Conservation (phyloP, 352 stramenopile genomes). For the Globisporangium cystogenes region DNA sequence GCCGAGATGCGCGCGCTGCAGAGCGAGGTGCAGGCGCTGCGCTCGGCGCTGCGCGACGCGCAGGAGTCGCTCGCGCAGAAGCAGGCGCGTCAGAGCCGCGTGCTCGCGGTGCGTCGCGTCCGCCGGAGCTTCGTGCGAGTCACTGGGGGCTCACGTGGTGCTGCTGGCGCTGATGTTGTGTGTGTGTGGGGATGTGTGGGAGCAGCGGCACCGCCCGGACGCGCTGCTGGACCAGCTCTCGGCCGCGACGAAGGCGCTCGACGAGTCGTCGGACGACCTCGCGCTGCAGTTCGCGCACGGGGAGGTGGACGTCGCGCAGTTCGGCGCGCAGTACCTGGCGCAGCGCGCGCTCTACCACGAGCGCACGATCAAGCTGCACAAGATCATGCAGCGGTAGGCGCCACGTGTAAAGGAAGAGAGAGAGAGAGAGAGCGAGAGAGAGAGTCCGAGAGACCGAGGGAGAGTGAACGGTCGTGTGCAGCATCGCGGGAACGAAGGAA, state of each 20-base stretch:
- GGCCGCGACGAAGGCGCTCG: constrained; percentile 45
- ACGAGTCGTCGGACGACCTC: constrained; percentile 66
- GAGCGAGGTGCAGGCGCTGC: constrained; percentile 40
- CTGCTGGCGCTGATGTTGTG: neutral
- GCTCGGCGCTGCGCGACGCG: constrained; percentile 33
- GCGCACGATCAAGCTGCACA: constrained; percentile 67
- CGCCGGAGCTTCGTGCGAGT: neutral
- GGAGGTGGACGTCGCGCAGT: constrained; percentile 60
- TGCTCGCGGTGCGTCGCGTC: constrained; percentile 42
- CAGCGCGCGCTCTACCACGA: constrained; percentile 72
- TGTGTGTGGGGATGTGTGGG: constrained; percentile 1
- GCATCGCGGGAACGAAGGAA: neutral
- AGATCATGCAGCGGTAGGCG: constrained; percentile 53
- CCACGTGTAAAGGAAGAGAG: too few relatives aligned
- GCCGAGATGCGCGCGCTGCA: constrained; percentile 42
- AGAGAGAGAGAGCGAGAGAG: neutral
- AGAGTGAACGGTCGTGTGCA: neutral
- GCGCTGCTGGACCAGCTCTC: constrained; percentile 66
- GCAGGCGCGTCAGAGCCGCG: constrained; percentile 58
- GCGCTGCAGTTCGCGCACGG: constrained; percentile 68
- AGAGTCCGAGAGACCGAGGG: neutral
- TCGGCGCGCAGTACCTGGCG: constrained; percentile 58
- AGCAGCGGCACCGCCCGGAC: constrained; percentile 62
- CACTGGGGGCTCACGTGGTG: too few relatives aligned
- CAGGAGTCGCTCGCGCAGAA: constrained; percentile 65